These are phyloP conservation scores for Podaxis pistillaris DNA, from an alignment of 768 basidiomycete genomes.

Conservation along the genomic window DNA sequence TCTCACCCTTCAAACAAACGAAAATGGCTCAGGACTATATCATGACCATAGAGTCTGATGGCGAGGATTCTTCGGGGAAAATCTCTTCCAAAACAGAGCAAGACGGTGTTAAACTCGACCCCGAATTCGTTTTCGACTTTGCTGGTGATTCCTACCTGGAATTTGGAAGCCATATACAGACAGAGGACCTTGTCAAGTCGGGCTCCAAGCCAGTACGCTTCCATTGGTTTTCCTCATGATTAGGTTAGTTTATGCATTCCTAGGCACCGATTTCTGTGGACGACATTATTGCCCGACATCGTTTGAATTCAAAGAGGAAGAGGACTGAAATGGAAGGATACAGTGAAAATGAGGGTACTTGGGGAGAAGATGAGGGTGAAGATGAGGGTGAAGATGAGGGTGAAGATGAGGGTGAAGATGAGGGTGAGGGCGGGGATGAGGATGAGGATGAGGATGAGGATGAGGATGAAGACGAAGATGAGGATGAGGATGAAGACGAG, in stretches of 20 bases:
- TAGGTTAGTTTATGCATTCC: conserved; percentile 7
- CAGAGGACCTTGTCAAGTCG: conserved; percentile 60
- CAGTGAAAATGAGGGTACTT: conserved; percentile 37
- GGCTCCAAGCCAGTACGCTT: conserved; percentile 59
- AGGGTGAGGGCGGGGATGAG: conserved; percentile 18
- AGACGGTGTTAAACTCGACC: conserved; percentile 69
- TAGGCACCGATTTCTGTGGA: conserved; percentile 85
- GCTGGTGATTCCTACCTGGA: conserved; percentile 69
- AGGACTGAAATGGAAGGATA: conserved; percentile 35
- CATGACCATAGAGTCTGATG: conserved; percentile 83
- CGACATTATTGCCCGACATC: conserved; percentile 83
- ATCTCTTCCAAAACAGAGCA: conserved; percentile 23
- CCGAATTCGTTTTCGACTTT: conserved; percentile 81
- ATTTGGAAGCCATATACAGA: conserved; percentile 37
- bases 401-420: conserved; percentile 23
- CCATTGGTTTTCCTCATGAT: conserved; percentile 5
- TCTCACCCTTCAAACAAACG: too few relatives aligned
- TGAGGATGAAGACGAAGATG: conserved; percentile 26
- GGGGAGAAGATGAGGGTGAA: conserved; percentile 27
- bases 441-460: conserved; percentile 33
- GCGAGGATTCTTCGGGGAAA: conserved; percentile 43
- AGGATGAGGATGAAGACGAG: conserved; percentile 27
- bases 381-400: conserved; percentile 26
- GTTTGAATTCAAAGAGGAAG: conserved; percentile 65
- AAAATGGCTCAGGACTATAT: conserved; percentile 60